Percentiles rank a stretch among this genome's conserved stretches.
Conservation (phyloP, 768 basidiomycete species). For the Agaricus subrufescens region DNA sequence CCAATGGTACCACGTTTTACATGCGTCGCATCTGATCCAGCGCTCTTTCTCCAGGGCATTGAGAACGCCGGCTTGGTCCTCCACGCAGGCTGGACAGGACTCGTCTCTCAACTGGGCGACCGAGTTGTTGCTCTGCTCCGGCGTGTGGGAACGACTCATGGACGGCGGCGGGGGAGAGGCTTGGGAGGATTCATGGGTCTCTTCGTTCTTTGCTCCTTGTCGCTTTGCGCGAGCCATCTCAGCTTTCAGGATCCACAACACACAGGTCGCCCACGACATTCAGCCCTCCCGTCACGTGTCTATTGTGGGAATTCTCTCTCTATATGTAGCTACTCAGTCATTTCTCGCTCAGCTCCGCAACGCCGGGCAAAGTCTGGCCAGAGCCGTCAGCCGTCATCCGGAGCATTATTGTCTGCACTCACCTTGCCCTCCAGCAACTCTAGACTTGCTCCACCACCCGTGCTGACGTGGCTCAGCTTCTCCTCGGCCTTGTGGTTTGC, state of each 20-base stretch:
- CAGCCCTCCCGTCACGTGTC: neutral
- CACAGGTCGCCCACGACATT: neutral
- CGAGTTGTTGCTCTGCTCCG: neutral
- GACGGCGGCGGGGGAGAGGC: neutral
- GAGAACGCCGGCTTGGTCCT: conserved; percentile 5
- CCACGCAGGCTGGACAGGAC: conserved; percentile 12
- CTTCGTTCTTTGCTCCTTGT: conserved; percentile 5
- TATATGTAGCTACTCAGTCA: conserved; percentile 11
- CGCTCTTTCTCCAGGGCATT: conserved; percentile 51
- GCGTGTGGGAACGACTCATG: conserved; percentile 4
- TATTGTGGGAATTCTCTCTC: conserved; percentile 3
- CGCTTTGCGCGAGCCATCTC: conserved; percentile 7
- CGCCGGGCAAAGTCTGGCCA: conserved; percentile 77
- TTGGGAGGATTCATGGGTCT: conserved; percentile 1
- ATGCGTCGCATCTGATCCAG: conserved; percentile 82
- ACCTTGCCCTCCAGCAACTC: conserved; percentile 99
- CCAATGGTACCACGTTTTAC: conserved; percentile 85
- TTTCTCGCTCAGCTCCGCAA: conserved; percentile 86
- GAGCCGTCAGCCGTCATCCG: conserved; percentile 13
- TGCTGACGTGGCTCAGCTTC: conserved; percentile 93
- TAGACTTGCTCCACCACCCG: conserved; percentile 89
- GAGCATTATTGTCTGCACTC: conserved; percentile 2
- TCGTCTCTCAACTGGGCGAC: conserved; percentile 7
- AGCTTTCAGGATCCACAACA: neutral
- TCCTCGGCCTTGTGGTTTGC: conserved; percentile 84